Conservation (phyloP, 192 early-diverging fungal species). For the Umbelopsis ramanniana region DNA sequence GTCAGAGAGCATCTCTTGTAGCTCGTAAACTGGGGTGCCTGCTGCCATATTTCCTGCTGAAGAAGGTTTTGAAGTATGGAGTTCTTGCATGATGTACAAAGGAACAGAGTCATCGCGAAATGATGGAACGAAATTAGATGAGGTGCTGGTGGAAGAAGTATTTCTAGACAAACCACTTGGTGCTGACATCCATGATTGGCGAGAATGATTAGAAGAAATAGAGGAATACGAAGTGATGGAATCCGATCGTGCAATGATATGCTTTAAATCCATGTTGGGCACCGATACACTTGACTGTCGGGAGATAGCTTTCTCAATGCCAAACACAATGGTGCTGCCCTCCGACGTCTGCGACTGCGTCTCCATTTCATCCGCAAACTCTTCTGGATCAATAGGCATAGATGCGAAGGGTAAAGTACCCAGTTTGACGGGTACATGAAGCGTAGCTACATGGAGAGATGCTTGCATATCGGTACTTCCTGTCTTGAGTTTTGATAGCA, state of each 20-base stretch:
- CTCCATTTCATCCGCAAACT: not conserved
- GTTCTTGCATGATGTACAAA: not conserved
- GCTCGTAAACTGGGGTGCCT: not conserved
- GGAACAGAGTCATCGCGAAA: not conserved
- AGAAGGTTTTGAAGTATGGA: not conserved
- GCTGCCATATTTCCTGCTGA: not conserved
- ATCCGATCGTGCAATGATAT: conserved; percentile 4
- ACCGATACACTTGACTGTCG: conserved; percentile 17
- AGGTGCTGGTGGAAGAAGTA: conserved; percentile 12
- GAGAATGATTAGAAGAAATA: not conserved
- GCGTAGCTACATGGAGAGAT: not conserved
- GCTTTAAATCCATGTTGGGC: conserved; percentile 3
- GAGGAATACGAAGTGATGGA: conserved; percentile 13
- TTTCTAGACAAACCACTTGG: conserved; percentile 1
- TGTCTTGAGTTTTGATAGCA: not conserved
- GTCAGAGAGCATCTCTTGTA: not conserved
- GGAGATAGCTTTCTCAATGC: conserved; percentile 2
- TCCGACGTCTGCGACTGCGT: not conserved
- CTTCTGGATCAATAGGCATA: conserved; percentile 23
- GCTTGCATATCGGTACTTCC: conserved; percentile 1
- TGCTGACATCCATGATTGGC: conserved; percentile 20
- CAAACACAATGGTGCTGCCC: not conserved
- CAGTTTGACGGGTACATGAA: not conserved
- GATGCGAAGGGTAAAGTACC: conserved; percentile 19
- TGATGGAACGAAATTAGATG: not conserved